Conservation (phyloP, 768 basidiomycete genomes). For the Leccinum rimulosum region DNA sequence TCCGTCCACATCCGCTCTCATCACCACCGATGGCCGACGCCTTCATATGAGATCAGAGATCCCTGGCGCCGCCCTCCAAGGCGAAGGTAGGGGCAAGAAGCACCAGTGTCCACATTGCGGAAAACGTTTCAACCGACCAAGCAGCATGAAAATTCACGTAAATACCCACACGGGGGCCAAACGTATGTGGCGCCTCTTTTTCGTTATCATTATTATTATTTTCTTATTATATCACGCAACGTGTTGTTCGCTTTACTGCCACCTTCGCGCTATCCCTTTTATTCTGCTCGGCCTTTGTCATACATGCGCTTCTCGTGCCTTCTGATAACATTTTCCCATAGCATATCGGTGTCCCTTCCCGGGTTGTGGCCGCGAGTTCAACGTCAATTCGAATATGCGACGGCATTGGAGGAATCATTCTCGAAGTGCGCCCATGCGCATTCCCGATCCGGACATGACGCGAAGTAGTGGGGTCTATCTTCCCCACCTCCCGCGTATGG, state of each 20-base stretch:
- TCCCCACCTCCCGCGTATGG: slow-evolving; percentile 9
- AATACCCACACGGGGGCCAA: slow-evolving; percentile 42
- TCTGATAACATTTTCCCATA: slow-evolving; percentile 29
- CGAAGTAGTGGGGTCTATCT: slow-evolving; percentile 9
- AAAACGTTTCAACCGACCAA: slow-evolving; percentile 42
- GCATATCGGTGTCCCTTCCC: slow-evolving; percentile 76
- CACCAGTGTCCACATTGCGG: slow-evolving; percentile 38
- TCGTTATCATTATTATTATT: not conserved
- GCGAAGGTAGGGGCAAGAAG: slow-evolving; percentile 34
- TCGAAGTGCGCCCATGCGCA: slow-evolving; percentile 21
- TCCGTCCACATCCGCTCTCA: slow-evolving; percentile 21
- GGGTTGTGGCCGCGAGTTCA: slow-evolving; percentile 73
- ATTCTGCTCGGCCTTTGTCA: slow-evolving; percentile 1
- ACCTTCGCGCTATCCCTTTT: slow-evolving; percentile 11
- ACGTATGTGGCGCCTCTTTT: slow-evolving; percentile 27
- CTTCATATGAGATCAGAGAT: slow-evolving; percentile 31
- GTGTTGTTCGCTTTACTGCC: slow-evolving; percentile 20
- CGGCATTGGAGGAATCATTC: slow-evolving; percentile 72
- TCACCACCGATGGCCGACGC: slow-evolving; percentile 29
- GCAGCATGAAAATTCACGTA: slow-evolving; percentile 42
- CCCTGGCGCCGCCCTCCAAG: slow-evolving; percentile 25
- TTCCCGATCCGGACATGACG: slow-evolving; percentile 21
- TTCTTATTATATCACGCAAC: slow-evolving; percentile 18
- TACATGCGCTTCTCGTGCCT: not conserved
- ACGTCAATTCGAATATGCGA: slow-evolving; percentile 84